phyloP scores from a whole-genome alignment of 78 protist species.

The Dictyostelium purpureum region DNA sequence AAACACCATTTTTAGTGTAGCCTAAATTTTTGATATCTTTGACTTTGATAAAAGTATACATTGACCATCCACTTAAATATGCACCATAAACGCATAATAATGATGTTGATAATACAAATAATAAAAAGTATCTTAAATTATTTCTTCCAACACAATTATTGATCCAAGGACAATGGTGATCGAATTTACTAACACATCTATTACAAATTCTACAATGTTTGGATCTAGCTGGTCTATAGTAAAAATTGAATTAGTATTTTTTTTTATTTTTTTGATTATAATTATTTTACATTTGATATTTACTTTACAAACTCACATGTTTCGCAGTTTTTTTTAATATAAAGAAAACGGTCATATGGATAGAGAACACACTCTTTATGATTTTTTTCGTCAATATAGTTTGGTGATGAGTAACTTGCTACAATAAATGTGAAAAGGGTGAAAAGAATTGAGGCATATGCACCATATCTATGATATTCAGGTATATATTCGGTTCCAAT shows the following conservation, averaged over 20 bases:
- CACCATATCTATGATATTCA: conserved; percentile 13
- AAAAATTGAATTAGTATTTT: neutral
- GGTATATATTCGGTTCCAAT: neutral
- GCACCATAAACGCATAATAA: conserved; percentile 60
- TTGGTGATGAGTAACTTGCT: conserved; percentile 27
- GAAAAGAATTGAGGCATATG: conserved; percentile 6
- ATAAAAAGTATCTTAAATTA: conserved; percentile 55
- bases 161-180: conserved; percentile 79
- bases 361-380: neutral
- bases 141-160: conserved; percentile 84
- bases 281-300: neutral
- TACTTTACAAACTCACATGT: conserved; percentile 60
- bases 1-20: conserved; percentile 4
- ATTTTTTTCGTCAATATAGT: conserved; percentile 7
- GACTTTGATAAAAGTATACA: conserved; percentile 6
- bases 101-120: conserved; percentile 45
- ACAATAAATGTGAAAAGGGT: conserved; percentile 38
- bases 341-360: conserved; percentile 36
- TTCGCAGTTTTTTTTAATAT: conserved; percentile 51
- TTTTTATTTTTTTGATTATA: neutral
- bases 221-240: conserved; percentile 79
- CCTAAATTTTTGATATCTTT: conserved; percentile 43
- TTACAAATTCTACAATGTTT: conserved; percentile 86
- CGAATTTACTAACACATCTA: conserved; percentile 77
- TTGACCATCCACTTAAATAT: conserved; percentile 31